phyloP scores from a whole-genome alignment of 208 protist genomes.

The Strigomonas culicis region DNA sequence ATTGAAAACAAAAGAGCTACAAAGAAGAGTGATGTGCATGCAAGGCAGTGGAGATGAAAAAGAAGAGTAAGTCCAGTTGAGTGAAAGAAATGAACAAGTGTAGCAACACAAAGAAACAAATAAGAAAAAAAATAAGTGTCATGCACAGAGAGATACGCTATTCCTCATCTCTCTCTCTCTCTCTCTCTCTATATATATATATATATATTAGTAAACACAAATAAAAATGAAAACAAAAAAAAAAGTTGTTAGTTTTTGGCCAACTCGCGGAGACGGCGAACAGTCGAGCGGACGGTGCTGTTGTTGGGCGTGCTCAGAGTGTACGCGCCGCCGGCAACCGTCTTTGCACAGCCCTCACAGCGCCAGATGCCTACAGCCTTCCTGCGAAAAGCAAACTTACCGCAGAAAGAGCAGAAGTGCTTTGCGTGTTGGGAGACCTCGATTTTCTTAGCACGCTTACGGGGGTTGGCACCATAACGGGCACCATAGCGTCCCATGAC shows the following conservation, averaged over 20 bases:
- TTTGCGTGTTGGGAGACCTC: slow-evolving; percentile 98
- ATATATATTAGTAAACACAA: slow-evolving; percentile 9
- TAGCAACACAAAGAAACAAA: slow-evolving; percentile 3
- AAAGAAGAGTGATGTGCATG: slow-evolving; percentile 15
- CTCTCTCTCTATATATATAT: too few relatives aligned
- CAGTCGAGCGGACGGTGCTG: slow-evolving; percentile 96
- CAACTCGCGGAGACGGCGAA: slow-evolving; percentile 98
- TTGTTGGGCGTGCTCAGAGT: slow-evolving; percentile 95
- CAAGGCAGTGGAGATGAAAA: slow-evolving; percentile 21
- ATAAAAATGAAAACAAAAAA: slow-evolving; percentile 14
- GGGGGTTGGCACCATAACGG: slow-evolving; percentile 98
- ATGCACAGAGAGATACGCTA: neutral
- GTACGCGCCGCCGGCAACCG: slow-evolving; percentile 97
- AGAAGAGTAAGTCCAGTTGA: slow-evolving; percentile 6
- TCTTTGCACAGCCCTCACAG: slow-evolving; percentile 96
- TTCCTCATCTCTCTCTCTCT: neutral
- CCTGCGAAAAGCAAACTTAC: slow-evolving; percentile 97
- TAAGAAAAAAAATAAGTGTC: neutral
- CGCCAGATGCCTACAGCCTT: slow-evolving; percentile 99
- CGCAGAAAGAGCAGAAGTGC: slow-evolving; percentile 99
- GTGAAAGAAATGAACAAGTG: slow-evolving; percentile 10
- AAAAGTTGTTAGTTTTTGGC: slow-evolving; percentile 37
- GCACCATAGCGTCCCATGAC: slow-evolving; percentile 99
- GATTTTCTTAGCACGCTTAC: slow-evolving; percentile 99
- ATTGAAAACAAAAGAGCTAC: slow-evolving; percentile 7